Conservation (phyloP, 345 rosid species). For the Heritiera littoralis region DNA sequence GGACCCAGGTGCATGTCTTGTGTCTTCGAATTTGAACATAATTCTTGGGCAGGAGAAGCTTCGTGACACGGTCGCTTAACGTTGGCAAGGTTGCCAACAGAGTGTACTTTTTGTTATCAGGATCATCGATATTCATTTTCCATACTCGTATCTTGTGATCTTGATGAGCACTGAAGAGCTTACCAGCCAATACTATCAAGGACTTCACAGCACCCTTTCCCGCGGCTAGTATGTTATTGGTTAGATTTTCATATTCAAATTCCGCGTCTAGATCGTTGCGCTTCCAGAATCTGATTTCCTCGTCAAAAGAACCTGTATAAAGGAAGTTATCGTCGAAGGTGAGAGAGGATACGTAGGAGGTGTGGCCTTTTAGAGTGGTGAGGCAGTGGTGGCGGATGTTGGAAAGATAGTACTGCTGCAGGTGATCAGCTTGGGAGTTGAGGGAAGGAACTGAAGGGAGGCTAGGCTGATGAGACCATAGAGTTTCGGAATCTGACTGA, state of each 20-base stretch:
- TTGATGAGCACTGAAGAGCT: conserved; percentile 89
- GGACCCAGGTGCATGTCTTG: conserved; percentile 77
- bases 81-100: conserved; percentile 87
- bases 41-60: conserved; percentile 58
- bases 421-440: conserved; percentile 25
- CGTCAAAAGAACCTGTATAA: conserved; percentile 64
- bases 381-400: conserved; percentile 47
- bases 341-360: conserved; percentile 69
- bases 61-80: conserved; percentile 64
- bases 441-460: conserved; percentile 45
- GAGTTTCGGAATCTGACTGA: conserved; percentile 16
- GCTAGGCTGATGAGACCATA: conserved; percentile 45
- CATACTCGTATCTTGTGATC: conserved; percentile 94
- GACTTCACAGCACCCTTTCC: conserved; percentile 84
- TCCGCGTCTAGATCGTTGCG: conserved; percentile 38
- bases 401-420: conserved; percentile 17
- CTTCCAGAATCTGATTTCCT: conserved; percentile 66
- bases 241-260: conserved; percentile 23
- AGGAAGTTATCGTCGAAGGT: conserved; percentile 61
- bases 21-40: conserved; percentile 75
- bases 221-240: conserved; percentile 36
- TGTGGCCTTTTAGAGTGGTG: conserved; percentile 62
- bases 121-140: conserved; percentile 54
- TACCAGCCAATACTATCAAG: conserved; percentile 61
- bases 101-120: conserved; percentile 47